Conservation (phyloP, 179 eudicot genomes). For the Pouteria campechiana region DNA sequence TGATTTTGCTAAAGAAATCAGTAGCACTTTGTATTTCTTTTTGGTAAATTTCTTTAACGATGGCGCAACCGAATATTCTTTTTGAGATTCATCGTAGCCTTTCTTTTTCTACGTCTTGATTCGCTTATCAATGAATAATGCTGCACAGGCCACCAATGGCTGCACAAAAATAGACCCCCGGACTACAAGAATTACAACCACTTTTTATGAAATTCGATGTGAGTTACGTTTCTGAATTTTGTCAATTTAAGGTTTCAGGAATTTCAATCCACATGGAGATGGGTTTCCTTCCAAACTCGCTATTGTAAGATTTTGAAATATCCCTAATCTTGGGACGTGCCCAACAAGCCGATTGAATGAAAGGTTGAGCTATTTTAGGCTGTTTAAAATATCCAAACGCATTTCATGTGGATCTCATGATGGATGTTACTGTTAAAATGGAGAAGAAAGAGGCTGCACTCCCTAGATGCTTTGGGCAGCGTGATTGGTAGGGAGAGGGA, state of each 20-base stretch:
- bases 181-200: slow-evolving; percentile 25
- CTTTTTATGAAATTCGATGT: slow-evolving; percentile 18
- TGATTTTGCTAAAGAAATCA: slow-evolving; percentile 36
- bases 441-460: no score
- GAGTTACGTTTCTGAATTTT: slow-evolving; percentile 7
- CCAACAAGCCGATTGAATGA: slow-evolving; percentile 79
- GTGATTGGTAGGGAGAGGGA: no score
- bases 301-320: slow-evolving; percentile 23
- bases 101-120: slow-evolving; percentile 11
- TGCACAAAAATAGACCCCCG: slow-evolving; percentile 27
- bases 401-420: no score
- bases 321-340: slow-evolving; percentile 45
- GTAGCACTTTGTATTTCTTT: slow-evolving; percentile 54
- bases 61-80: slow-evolving; percentile 17
- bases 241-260: slow-evolving; percentile 24
- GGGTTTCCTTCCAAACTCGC: slow-evolving; percentile 56
- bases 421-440: no score
- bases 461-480: no score
- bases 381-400: slow-evolving; percentile 21
- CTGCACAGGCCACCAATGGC: slow-evolving; percentile 17
- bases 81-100: slow-evolving; percentile 21
- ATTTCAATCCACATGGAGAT: slow-evolving; percentile 52
- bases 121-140: slow-evolving; percentile 6
- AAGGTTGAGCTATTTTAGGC: slow-evolving; percentile 46
- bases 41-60: slow-evolving; percentile 39